Percentiles rank a stretch among this genome's conserved stretches.
Conservation (phyloP, 2,329 filamentous ascomycete species). For the Teratosphaeria nubilosa region DNA sequence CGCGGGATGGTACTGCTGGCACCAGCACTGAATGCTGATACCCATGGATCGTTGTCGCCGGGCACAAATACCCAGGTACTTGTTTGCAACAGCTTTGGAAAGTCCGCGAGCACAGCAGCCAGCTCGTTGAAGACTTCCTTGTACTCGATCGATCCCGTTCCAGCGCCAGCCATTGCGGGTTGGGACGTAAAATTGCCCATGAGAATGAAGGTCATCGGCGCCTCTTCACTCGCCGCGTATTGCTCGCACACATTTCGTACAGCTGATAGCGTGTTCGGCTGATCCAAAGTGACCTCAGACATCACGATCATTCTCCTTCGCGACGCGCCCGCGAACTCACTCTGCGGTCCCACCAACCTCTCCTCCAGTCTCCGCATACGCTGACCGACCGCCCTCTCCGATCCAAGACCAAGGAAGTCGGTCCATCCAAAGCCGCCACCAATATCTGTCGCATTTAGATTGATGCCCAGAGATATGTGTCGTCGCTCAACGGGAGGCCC, state of each 20-base stretch:
- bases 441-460: conserved; percentile 41
- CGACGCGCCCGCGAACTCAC: conserved; percentile 10
- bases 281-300: conserved; percentile 78
- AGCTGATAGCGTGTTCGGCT: conserved; percentile 69
- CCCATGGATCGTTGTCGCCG: conserved; percentile 96
- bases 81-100: conserved; percentile 64
- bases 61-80: conserved; percentile 88
- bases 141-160: conserved; percentile 79
- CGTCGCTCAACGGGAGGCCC: conserved; percentile 86
- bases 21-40: conserved; percentile 70
- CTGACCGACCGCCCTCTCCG: conserved; percentile 69
- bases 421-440: conserved; percentile 92
- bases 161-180: conserved; percentile 52
- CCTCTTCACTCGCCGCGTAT: conserved; percentile 54
- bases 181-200: conserved; percentile 70
- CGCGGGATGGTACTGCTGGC: conserved; percentile 60
- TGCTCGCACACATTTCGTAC: conserved; percentile 65
- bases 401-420: conserved; percentile 86
- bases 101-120: conserved; percentile 72
- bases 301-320: conserved; percentile 57
- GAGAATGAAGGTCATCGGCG: conserved; percentile 68
- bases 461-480: conserved; percentile 63
- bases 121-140: conserved; percentile 92
- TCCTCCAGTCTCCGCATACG: conserved; percentile 76
- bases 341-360: conserved; percentile 44